Percentiles rank a stretch among this genome's conserved stretches.
phyloP scores from a whole-genome alignment of 805 yeast species.

The Phaffomyces antillensis region DNA sequence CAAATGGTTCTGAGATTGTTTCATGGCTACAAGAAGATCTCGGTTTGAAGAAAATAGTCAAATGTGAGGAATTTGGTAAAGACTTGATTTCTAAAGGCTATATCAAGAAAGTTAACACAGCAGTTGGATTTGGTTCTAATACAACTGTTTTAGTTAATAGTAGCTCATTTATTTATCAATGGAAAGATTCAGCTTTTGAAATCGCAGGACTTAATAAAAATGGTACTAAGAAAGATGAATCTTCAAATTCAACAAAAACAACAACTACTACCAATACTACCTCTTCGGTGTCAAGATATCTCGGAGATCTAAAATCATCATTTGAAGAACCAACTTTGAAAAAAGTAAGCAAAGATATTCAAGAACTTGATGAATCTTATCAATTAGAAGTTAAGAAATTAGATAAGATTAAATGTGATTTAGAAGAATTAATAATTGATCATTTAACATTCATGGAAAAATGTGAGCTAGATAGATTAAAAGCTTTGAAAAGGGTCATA shows the following conservation, averaged over 20 bases:
- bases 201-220: slow-evolving; percentile 30
- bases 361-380: slow-evolving; percentile 50
- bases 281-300: slow-evolving; percentile 10
- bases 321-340: slow-evolving; percentile 45
- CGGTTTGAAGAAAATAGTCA: slow-evolving; percentile 37
- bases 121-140: slow-evolving; percentile 65
- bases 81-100: slow-evolving; percentile 56
- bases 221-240: slow-evolving; percentile 16
- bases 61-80: slow-evolving; percentile 71
- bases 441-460: slow-evolving; percentile 73
- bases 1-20: slow-evolving; percentile 54
- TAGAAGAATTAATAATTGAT: slow-evolving; percentile 67
- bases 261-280: slow-evolving; percentile 3
- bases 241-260: slow-evolving; percentile 9
- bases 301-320: slow-evolving; percentile 22
- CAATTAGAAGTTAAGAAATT: slow-evolving; percentile 46
- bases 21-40: slow-evolving; percentile 50
- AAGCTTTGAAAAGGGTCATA: slow-evolving; percentile 69
- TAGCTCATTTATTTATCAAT: slow-evolving; percentile 68
- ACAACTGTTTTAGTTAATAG: slow-evolving; percentile 72
- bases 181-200: slow-evolving; percentile 66
- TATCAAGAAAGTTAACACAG: slow-evolving; percentile 41
- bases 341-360: slow-evolving; percentile 50
- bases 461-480: slow-evolving; percentile 72
- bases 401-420: slow-evolving; percentile 61